These are phyloP conservation scores for Coccinonectria pachysandricola DNA, from an alignment of 2,329 filamentous ascomycete species.

Conservation along the genomic window DNA sequence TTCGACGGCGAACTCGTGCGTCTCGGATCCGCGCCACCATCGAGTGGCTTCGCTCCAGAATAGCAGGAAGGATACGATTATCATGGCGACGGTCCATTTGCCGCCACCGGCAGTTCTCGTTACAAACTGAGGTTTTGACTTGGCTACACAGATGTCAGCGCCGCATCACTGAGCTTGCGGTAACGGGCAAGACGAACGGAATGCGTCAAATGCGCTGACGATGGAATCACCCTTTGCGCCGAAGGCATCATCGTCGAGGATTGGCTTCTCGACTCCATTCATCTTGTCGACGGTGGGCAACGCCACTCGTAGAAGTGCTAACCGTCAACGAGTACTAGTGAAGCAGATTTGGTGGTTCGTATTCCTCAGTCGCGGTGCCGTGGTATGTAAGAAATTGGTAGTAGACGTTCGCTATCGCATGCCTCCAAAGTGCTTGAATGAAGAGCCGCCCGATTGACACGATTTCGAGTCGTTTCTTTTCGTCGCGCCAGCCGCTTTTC, in stretches of 20 bases:
- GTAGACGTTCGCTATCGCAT: slow-evolving; percentile 13
- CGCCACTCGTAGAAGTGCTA: slow-evolving; percentile 7
- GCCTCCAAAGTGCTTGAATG: slow-evolving; percentile 7
- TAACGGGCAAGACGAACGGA: no score
- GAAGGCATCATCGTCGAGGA: slow-evolving; percentile 67
- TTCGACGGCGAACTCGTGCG: slow-evolving; percentile 87
- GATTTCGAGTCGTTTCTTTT: slow-evolving; percentile 7
- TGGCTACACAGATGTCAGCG: slow-evolving; percentile 48
- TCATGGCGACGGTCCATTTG: slow-evolving; percentile 83
- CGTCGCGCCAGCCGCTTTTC: slow-evolving; percentile 3
- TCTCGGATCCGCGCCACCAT: slow-evolving; percentile 78
- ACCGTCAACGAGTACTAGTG: no score
- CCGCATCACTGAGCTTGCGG: not conserved
- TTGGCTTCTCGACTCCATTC: slow-evolving; percentile 66
- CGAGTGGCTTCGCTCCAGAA: slow-evolving; percentile 65
- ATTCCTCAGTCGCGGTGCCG: slow-evolving; percentile 3
- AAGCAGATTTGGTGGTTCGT: slow-evolving; percentile 1
- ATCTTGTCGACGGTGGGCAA: slow-evolving; percentile 39
- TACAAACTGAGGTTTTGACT: slow-evolving; percentile 90
- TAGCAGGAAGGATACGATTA: slow-evolving; percentile 63
- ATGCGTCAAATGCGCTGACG: slow-evolving; percentile 89
- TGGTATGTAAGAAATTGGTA: slow-evolving; percentile 11
- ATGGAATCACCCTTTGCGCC: slow-evolving; percentile 55
- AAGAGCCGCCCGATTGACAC: slow-evolving; percentile 6
- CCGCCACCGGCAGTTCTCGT: slow-evolving; percentile 76